Conservation (phyloP, 441 rosid genomes). For the Isatis lusitanica region DNA sequence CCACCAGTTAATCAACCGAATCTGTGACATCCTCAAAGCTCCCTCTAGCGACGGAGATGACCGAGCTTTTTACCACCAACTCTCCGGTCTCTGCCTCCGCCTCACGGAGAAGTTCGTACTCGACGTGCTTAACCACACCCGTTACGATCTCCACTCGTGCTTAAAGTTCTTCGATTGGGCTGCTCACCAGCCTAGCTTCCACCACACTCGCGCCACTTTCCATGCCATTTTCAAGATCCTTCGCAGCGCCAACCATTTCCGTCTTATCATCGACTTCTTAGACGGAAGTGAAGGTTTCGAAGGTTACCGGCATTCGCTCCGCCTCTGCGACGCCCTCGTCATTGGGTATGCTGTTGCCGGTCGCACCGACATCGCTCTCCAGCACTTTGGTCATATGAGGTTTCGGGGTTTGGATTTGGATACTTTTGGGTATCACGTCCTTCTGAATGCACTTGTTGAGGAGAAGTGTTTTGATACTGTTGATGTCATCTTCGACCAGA, state of each 20-base stretch:
- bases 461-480: conserved; percentile 52
- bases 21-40: conserved; percentile 47
- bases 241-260: conserved; percentile 45
- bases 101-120: conserved; percentile 58
- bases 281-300: conserved; percentile 31
- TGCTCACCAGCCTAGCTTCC: conserved; percentile 65
- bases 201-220: conserved; percentile 64
- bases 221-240: conserved; percentile 74
- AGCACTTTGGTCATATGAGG: conserved; percentile 71
- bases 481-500: conserved; percentile 53
- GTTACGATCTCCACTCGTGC: conserved; percentile 59
- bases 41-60: conserved; percentile 37
- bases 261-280: conserved; percentile 54
- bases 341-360: conserved; percentile 82
- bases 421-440: conserved; percentile 53
- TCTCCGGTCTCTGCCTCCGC: conserved; percentile 48
- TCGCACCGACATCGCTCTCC: conserved; percentile 63
- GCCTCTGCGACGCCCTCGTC: conserved; percentile 58
- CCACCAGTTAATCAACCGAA: conserved; percentile 37
- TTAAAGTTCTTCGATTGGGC: conserved; percentile 96
- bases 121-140: conserved; percentile 56
- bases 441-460: conserved; percentile 78
- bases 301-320: conserved; percentile 28
- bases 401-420: conserved; percentile 77
- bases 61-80: conserved; percentile 38